A percentile compares a stretch with the other conserved stretches of the same genome.
phyloP scores from a whole-genome alignment of 805 yeast genomes.

The Wickerhamomyces alni region DNA sequence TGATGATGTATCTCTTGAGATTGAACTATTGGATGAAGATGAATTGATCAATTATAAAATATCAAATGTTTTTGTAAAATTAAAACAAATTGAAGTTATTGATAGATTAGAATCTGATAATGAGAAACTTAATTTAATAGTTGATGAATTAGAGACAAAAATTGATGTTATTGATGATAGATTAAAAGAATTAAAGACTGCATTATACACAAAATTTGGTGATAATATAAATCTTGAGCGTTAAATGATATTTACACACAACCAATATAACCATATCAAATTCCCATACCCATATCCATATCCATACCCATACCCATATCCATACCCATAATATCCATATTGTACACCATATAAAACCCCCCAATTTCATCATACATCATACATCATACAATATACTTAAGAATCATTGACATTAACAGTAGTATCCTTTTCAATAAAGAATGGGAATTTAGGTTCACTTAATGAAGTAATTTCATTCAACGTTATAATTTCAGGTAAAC shows the following conservation, averaged over 20 bases:
- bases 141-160: slow-evolving; percentile 39
- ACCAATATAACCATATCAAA: neutral
- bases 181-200: slow-evolving; percentile 57
- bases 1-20: slow-evolving; percentile 79
- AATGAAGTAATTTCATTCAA: slow-evolving; percentile 13
- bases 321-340: no score
- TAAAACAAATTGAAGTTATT: slow-evolving; percentile 62
- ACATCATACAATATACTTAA: no score
- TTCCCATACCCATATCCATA: no score
- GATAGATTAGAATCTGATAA: slow-evolving; percentile 61
- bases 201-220: slow-evolving; percentile 86
- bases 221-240: slow-evolving; percentile 80
- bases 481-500: slow-evolving; percentile 27
- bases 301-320: neutral
- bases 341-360: neutral
- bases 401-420: slow-evolving; percentile 26
- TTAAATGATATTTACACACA: slow-evolving; percentile 15
- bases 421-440: slow-evolving; percentile 40
- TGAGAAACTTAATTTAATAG: slow-evolving; percentile 43
- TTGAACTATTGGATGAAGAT: slow-evolving; percentile 79
- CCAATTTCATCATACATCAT: no score
- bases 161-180: slow-evolving; percentile 48
- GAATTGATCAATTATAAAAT: slow-evolving; percentile 69
- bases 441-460: slow-evolving; percentile 27
- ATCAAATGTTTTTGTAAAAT: slow-evolving; percentile 72